Base-by-base conservation (phyloP, 345 rosid species). In the Noccaea caerulescens region DNA sequence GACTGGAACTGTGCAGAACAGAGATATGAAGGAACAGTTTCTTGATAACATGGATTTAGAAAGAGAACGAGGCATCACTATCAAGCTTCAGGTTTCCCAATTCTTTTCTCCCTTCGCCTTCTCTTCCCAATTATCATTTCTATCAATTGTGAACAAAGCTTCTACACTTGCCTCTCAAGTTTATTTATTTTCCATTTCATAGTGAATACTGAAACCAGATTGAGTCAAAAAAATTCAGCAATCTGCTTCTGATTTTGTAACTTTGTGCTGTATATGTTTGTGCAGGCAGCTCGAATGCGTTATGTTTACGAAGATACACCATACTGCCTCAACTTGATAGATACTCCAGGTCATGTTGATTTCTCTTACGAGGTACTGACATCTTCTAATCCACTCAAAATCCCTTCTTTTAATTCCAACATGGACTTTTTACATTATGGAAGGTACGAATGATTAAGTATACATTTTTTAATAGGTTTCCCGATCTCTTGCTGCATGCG, bases 21-120 rank as follows among this genome's bases (percentile, higher is more conserved):
- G 99, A 47, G 99, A 94, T 18, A 89, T 94, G 99, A 89, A 94
- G 85, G 96, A 88, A 1, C 99, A 94, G 85, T 94, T 91, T 74
- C 92, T 94, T 43, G 99, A 94, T 81, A 94, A 85, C 64, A 94
- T 94, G 97, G 99, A 94, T 75, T 89, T 94, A 82, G 99, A 91
- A 84, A 84, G 99, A 69, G 97, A 94, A 76, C 81, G 99, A 55
- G 99, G 99, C 88, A 94, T 94, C 62, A 94, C 97, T 0, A 94
- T 94, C 79, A 94, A 94, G 76, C 86, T 94, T 12, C 99, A 93
- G 92, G 98, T 88, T 16, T 65, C 25, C 13, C 6, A 10, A 8
- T 50, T 38, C 16, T 14, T 44, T 32, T 2, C 8, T 72, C 47
- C 2, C 11, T 13, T 63, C 16, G 4, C 10, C 36, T 63, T 42